These are phyloP conservation scores for Penicillium aurantiogriseum DNA, from an alignment of 2,329 filamentous ascomycete species.

Conservation along the genomic window DNA sequence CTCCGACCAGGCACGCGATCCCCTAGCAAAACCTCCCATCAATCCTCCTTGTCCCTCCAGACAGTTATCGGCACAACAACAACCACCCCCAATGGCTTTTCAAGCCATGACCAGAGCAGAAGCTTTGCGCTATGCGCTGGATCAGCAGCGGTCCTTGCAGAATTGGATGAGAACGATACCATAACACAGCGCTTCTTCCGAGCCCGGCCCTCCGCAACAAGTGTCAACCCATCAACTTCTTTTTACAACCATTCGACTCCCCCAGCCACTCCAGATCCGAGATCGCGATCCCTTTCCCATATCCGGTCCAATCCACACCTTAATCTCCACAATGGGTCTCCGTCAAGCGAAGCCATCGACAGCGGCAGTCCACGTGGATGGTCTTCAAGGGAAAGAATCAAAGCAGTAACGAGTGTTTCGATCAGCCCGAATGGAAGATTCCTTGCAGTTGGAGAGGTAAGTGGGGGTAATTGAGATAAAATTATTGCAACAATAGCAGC, in stretches of 20 bases:
- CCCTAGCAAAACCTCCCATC: constrained; percentile 52
- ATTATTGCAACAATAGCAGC: constrained; percentile 9
- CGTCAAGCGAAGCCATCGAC: constrained; percentile 57
- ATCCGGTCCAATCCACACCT: constrained; percentile 50
- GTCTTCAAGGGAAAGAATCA: constrained; percentile 88
- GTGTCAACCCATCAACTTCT: constrained; percentile 60
- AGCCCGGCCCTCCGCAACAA: constrained; percentile 70
- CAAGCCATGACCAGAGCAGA: constrained; percentile 66
- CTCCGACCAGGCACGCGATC: constrained; percentile 63
- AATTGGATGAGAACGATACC: constrained; percentile 64
- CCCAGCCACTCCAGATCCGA: constrained; percentile 55
- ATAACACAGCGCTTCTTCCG: constrained; percentile 84
- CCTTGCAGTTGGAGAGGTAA: constrained; percentile 81
- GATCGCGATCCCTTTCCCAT: constrained; percentile 58
- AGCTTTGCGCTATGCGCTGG: constrained; percentile 89
- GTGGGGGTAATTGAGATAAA: constrained; percentile 18
- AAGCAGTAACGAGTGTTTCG: constrained; percentile 86
- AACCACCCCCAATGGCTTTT: constrained; percentile 79
- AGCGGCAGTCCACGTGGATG: constrained; percentile 66
- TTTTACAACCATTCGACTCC: constrained; percentile 57
- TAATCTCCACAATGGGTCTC: constrained; percentile 46
- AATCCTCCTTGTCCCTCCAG: constrained; percentile 64
- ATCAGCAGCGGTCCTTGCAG: constrained; percentile 86
- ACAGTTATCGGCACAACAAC: constrained; percentile 91
- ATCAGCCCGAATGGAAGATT: constrained; percentile 84